These are phyloP conservation scores for Botryotinia calthae DNA, from an alignment of 2,329 filamentous ascomycete genomes.

Conservation along the genomic window DNA sequence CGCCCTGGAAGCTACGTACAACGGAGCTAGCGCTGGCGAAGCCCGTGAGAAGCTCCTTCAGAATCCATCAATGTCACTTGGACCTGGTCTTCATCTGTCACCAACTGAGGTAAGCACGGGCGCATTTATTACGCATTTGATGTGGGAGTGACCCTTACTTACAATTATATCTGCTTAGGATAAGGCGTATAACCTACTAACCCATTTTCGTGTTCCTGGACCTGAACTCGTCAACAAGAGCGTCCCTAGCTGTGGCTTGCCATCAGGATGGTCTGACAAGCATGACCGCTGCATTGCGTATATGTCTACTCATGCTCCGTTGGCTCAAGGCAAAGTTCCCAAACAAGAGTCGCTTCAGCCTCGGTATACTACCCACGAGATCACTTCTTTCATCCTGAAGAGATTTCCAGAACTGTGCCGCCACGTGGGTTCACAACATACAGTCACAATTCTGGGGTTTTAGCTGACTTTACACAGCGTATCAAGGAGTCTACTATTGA, in stretches of 20 bases:
- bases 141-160: background rate
- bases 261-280: slow-evolving; percentile 16
- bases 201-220: slow-evolving; percentile 11
- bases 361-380: slow-evolving; percentile 7
- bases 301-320: slow-evolving; percentile 19
- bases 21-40: slow-evolving; percentile 7
- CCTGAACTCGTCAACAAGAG: slow-evolving; percentile 20
- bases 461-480: slow-evolving; percentile 9
- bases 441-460: background rate
- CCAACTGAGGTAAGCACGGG: slow-evolving; percentile 10
- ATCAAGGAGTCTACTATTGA: slow-evolving; percentile 13
- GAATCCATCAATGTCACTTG: slow-evolving; percentile 3
- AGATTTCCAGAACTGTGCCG: slow-evolving; percentile 16
- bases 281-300: slow-evolving; percentile 22
- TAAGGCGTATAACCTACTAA: slow-evolving; percentile 12
- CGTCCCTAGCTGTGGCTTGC: slow-evolving; percentile 18
- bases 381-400: slow-evolving; percentile 1
- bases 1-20: slow-evolving; percentile 8
- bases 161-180: background rate
- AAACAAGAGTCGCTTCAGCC: slow-evolving; percentile 5
- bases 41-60: slow-evolving; percentile 10
- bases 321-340: slow-evolving; percentile 17
- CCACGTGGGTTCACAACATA: background rate
- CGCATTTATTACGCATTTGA: background rate
- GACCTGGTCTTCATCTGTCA: background rate